Base-by-base conservation (phyloP, 441 rosid genomes). In the Raphanus hybrid region DNA sequence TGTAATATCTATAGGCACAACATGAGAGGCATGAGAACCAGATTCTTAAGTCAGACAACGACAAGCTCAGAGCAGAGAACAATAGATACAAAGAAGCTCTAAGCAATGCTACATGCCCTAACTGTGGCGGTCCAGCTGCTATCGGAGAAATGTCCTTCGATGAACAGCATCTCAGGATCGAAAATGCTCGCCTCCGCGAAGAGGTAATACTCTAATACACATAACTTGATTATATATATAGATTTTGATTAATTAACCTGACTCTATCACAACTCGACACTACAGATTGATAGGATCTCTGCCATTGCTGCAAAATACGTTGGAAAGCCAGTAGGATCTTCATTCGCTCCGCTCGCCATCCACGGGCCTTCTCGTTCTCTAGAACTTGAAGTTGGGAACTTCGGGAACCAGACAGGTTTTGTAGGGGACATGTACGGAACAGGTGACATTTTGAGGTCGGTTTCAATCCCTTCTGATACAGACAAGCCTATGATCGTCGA, bases 61-160 rank as follows among this genome's bases (percentile, higher is more conserved):
- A 96, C 66, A 96, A 88, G 39, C 97, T 96, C 3, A 85, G 88
- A 8, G 92, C 87, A 2, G 99, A 96, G 81, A 93, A 93, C 84
- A 85, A 83, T 64, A 88, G 96, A 85, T 96, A 90, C 83, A 88
- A 89, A 78, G 99, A 92, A 78, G 97, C 97, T 35, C 84, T 96
- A 48, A 81, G 81, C 73, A 96, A 84, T 75, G 91, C 97, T 12
- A 79, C 97, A n/a, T 96, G 99, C 66, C 97, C 97, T 57, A 96
- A 82, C 73, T 96, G 99, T 32, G 98, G 98, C 0, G 97, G 98
- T 6, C 97, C 93, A 1, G 92, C 96, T 12, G 90, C 97, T 23
- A 87, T 92, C 1, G 99, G 99, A 60, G 99, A 93, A 70, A 96
- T 96, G 97, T 93, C 99, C 3, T 93, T 93, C 62, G 99, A 96